Conservation (phyloP, 805 yeast species). For the Candida verbasci region DNA sequence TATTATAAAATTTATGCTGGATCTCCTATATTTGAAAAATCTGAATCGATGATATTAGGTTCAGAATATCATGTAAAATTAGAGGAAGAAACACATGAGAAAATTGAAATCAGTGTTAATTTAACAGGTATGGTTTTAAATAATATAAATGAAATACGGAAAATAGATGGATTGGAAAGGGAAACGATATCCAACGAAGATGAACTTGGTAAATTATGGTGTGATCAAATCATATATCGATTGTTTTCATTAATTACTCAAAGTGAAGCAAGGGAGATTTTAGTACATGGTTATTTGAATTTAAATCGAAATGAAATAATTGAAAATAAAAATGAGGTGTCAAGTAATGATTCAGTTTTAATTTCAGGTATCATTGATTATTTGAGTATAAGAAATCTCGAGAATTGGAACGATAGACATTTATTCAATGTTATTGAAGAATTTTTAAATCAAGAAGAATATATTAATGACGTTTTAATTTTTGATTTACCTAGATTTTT, state of each 20-base stretch:
- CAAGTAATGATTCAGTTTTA: slow-evolving; percentile 23
- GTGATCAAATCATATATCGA: slow-evolving; percentile 36
- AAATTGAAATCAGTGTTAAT: slow-evolving; percentile 16
- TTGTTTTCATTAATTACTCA: slow-evolving; percentile 35
- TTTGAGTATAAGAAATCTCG: slow-evolving; percentile 18
- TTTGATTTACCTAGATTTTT: slow-evolving; percentile 24
- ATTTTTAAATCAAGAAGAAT: slow-evolving; percentile 12
- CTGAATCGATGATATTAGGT: slow-evolving; percentile 45
- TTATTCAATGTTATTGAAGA: slow-evolving; percentile 22
- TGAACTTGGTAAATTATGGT: slow-evolving; percentile 30
- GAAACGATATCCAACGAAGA: neutral
- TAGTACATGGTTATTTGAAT: slow-evolving; percentile 51
- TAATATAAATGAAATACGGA: slow-evolving; percentile 7
- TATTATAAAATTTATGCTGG: slow-evolving; percentile 51
- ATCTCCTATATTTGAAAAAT: slow-evolving; percentile 21
- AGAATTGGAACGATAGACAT: slow-evolving; percentile 12
- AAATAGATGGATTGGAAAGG: slow-evolving; percentile 1
- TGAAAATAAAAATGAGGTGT: slow-evolving; percentile 1
- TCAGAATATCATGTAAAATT: slow-evolving; percentile 40
- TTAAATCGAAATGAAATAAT: slow-evolving; percentile 16
- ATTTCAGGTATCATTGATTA: slow-evolving; percentile 67
- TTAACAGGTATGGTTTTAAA: slow-evolving; percentile 1
- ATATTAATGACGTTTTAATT: slow-evolving; percentile 16
- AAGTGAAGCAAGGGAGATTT: slow-evolving; percentile 60
- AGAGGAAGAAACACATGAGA: slow-evolving; percentile 44